These are phyloP conservation scores for Amylostereum areolatum DNA, from an alignment of 1,284 basidiomycete genomes.

Conservation along the genomic window DNA sequence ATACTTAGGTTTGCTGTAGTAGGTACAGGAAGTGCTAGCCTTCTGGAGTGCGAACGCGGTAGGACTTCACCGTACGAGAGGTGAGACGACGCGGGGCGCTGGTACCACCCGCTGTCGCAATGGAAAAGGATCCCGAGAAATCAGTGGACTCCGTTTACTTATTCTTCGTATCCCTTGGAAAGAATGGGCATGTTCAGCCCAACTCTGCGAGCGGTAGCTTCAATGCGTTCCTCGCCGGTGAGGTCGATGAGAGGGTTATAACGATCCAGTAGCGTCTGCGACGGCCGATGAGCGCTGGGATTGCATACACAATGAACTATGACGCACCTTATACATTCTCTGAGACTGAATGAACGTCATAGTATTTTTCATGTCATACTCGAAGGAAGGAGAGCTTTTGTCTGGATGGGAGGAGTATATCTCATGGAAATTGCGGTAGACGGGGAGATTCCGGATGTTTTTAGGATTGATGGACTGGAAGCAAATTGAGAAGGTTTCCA, in stretches of 20 bases:
- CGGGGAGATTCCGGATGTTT: no score
- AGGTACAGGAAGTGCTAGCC: no score
- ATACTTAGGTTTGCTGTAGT: no score
- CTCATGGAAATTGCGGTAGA: no score
- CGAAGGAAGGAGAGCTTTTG: slow-evolving; percentile 23
- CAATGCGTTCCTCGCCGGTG: slow-evolving; percentile 71
- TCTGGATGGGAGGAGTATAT: neutral
- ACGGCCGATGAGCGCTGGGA: slow-evolving; percentile 6
- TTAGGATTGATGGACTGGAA: no score
- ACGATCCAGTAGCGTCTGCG: slow-evolving; percentile 66
- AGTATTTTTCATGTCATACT: slow-evolving; percentile 56
- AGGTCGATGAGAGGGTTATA: slow-evolving; percentile 85
- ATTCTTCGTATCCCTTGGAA: slow-evolving; percentile 12
- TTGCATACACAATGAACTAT: neutral
- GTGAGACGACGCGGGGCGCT: no score
- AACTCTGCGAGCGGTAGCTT: slow-evolving; percentile 81
- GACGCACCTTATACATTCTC: slow-evolving; percentile 46
- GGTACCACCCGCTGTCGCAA: no score
- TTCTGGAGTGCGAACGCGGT: no score
- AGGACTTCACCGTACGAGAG: no score
- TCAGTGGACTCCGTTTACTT: neutral
- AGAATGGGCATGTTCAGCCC: slow-evolving; percentile 68
- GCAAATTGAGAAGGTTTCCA: no score
- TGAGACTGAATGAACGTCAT: slow-evolving; percentile 71
- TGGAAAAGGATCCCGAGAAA: neutral